Evolutionary conservation across 1,139 yeast species (phyloP).

Genomic region (Saccharomyces hybrid): DNA sequence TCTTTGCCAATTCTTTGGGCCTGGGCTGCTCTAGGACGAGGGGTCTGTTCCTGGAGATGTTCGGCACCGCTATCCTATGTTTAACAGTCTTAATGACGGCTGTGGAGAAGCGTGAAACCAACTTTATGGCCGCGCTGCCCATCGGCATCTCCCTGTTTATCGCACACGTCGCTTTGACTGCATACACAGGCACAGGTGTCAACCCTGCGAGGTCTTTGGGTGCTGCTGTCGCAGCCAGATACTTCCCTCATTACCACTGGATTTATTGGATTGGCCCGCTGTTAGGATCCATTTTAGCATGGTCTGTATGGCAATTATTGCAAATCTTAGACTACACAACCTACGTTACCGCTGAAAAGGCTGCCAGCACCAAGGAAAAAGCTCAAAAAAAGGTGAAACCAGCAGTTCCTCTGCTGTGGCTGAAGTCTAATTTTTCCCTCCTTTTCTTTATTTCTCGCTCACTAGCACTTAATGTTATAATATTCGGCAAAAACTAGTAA

Average conservation of each 20-base stretch:
- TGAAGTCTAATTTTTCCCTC: background rate
- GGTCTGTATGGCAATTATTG: conserved; percentile 59
- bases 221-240: conserved; percentile 63
- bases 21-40: conserved; percentile 65
- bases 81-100: conserved; percentile 76
- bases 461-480: background rate
- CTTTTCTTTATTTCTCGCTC: background rate
- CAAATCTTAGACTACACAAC: conserved; percentile 59
- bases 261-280: conserved; percentile 88
- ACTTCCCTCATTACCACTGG: conserved; percentile 83
- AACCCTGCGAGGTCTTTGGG: conserved; percentile 91
- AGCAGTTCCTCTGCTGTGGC: background rate
- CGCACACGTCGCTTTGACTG: conserved; percentile 76
- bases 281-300: conserved; percentile 61
- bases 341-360: conserved; percentile 16
- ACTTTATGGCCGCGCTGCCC: conserved; percentile 73
- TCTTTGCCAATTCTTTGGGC: conserved; percentile 67
- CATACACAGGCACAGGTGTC: conserved; percentile 86
- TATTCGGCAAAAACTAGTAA: background rate
- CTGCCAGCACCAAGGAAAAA: background rate
- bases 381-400: background rate
- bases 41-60: conserved; percentile 78
- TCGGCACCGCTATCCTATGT: conserved; percentile 69
- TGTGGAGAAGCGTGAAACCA: conserved; percentile 72
- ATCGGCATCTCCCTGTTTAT: conserved; percentile 78